Percentiles rank a stretch among this genome's conserved stretches.
Evolutionary conservation across 2,329 filamentous ascomycete genomes (phyloP).

Genomic region (Penicillium aurantiogriseum): DNA sequence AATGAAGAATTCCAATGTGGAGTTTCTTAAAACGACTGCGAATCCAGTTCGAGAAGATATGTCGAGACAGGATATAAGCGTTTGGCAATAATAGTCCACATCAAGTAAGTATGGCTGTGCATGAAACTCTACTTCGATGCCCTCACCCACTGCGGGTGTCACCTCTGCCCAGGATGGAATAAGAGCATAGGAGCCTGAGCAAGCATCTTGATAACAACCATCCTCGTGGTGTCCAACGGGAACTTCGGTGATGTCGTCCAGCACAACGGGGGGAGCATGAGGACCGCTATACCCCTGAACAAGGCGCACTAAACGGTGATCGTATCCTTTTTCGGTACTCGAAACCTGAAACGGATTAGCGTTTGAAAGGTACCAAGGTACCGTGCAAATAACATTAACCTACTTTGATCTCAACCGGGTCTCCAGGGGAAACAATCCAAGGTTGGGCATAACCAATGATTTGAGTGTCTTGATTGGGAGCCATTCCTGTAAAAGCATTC

Average conservation of each 20-base stretch:
- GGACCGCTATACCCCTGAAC: neutral
- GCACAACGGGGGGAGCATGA: slow-evolving; percentile 3
- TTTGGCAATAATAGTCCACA: neutral
- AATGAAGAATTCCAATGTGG: neutral
- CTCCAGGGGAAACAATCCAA: slow-evolving; percentile 1
- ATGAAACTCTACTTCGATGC: neutral
- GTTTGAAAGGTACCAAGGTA: too few relatives aligned
- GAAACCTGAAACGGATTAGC: neutral
- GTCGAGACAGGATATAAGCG: neutral
- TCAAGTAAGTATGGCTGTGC: neutral
- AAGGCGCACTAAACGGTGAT: slow-evolving; percentile 1
- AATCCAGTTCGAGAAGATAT: neutral
- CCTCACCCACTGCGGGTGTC: neutral
- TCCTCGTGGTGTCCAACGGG: neutral
- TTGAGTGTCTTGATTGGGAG: neutral
- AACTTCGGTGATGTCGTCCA: slow-evolving; percentile 1
- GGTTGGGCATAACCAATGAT: neutral
- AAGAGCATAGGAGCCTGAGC: neutral
- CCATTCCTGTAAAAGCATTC: neutral
- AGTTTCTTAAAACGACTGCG: neutral
- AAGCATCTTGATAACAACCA: neutral
- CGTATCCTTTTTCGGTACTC: neutral
- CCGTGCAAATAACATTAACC: neutral
- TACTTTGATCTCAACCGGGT: neutral
- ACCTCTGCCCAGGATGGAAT: neutral